These are phyloP conservation scores for Penicillium sp. DNA, from an alignment of 2,329 filamentous ascomycete genomes.

Conservation along the genomic window DNA sequence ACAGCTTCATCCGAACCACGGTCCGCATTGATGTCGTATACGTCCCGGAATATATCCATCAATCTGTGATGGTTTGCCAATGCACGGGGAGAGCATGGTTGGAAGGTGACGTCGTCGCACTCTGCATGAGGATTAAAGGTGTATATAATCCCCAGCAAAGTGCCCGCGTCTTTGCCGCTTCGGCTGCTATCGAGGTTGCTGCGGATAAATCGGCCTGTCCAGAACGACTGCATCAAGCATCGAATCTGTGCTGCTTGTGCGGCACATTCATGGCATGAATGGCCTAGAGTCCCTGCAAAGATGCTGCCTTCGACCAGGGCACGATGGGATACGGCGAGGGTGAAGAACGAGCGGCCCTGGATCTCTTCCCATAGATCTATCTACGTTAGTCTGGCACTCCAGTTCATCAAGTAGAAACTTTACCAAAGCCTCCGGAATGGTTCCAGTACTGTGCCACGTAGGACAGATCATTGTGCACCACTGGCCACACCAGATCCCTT, in stretches of 20 bases:
- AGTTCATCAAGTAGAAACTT: neutral
- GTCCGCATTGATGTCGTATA: slow-evolving; percentile 63
- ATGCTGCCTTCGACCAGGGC: slow-evolving; percentile 63
- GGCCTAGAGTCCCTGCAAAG: slow-evolving; percentile 68
- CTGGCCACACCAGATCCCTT: slow-evolving; percentile 67
- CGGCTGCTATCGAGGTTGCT: slow-evolving; percentile 71
- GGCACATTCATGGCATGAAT: slow-evolving; percentile 64
- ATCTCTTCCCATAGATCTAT: slow-evolving; percentile 81
- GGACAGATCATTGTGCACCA: slow-evolving; percentile 75
- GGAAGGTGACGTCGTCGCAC: slow-evolving; percentile 64
- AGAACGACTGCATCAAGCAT: slow-evolving; percentile 77
- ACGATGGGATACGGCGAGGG: slow-evolving; percentile 70
- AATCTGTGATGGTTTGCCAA: slow-evolving; percentile 78
- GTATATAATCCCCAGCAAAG: slow-evolving; percentile 59
- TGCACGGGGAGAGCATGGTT: slow-evolving; percentile 72
- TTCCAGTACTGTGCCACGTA: slow-evolving; percentile 65
- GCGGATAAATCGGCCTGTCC: slow-evolving; percentile 66
- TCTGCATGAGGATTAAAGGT: slow-evolving; percentile 40
- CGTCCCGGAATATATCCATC: slow-evolving; percentile 73
- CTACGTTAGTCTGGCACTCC: neutral
- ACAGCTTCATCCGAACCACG: slow-evolving; percentile 38
- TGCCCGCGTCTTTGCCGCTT: slow-evolving; percentile 73
- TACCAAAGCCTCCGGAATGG: slow-evolving; percentile 60
- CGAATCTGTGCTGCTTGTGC: slow-evolving; percentile 71
- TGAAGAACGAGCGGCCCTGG: slow-evolving; percentile 78